phyloP scores from a whole-genome alignment of 768 basidiomycete species.

The Pisolithus sp. region DNA sequence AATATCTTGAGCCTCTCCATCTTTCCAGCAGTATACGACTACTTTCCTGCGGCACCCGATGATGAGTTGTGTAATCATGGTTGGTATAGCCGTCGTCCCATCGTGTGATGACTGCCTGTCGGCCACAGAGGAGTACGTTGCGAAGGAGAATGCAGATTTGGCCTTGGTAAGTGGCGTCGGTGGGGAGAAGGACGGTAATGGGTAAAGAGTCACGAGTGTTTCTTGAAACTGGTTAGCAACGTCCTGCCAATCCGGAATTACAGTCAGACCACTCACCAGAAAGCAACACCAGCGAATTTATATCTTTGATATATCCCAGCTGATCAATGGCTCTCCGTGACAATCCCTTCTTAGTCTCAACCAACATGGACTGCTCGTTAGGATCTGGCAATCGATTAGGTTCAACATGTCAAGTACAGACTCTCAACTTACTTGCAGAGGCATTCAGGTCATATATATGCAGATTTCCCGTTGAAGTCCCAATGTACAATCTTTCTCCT shows the following conservation, averaged over 20 bases:
- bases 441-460: slow-evolving; percentile 44
- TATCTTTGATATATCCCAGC: slow-evolving; percentile 75
- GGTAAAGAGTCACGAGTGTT: slow-evolving; percentile 63
- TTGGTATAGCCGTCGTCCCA: slow-evolving; percentile 42
- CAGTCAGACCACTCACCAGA: slow-evolving; percentile 50
- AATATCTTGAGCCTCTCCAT: slow-evolving; percentile 69
- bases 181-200: slow-evolving; percentile 66
- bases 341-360: slow-evolving; percentile 63
- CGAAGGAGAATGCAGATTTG: slow-evolving; percentile 79
- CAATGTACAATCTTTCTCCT: slow-evolving; percentile 60
- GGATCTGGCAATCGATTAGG: background rate
- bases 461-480: slow-evolving; percentile 51
- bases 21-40: slow-evolving; percentile 81
- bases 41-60: slow-evolving; percentile 84
- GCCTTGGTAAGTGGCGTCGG: slow-evolving; percentile 69
- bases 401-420: slow-evolving; percentile 16
- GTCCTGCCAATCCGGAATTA: background rate
- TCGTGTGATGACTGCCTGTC: slow-evolving; percentile 28
- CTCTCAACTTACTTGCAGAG: slow-evolving; percentile 27
- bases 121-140: slow-evolving; percentile 57
- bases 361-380: slow-evolving; percentile 25
- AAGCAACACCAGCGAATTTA: slow-evolving; percentile 79
- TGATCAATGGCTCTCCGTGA: slow-evolving; percentile 77
- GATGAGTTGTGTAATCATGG: slow-evolving; percentile 67
- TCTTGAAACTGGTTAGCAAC: slow-evolving; percentile 40